Conservation (phyloP, 805 yeast genomes). For the Teunomyces funiuensis region DNA sequence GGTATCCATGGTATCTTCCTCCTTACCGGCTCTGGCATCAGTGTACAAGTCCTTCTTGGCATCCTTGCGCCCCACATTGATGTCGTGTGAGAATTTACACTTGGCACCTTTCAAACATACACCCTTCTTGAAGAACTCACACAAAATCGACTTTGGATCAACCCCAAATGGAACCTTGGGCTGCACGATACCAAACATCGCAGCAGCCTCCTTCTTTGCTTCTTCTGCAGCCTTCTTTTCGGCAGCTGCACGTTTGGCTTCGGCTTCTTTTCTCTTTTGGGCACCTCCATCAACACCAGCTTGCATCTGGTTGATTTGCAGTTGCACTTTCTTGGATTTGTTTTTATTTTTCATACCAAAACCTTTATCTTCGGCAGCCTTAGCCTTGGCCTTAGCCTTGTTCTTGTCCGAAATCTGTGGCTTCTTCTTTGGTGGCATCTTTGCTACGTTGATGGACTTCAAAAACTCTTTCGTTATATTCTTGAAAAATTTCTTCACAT, state of each 20-base stretch:
- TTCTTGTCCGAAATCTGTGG: conserved; percentile 54
- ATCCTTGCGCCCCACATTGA: conserved; percentile 80
- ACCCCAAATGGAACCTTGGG: conserved; percentile 96
- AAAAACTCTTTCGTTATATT: background rate
- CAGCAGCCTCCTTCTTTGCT: conserved; percentile 85
- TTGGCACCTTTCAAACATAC: conserved; percentile 83
- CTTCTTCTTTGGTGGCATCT: conserved; percentile 78
- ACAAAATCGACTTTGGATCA: conserved; percentile 91
- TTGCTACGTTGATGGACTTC: conserved; percentile 9
- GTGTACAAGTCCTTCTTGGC: conserved; percentile 90
- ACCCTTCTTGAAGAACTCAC: conserved; percentile 81
- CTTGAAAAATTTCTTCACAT: conserved; percentile 2
- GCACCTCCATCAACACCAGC: conserved; percentile 47
- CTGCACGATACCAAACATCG: conserved; percentile 65
- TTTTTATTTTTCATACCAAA: conserved; percentile 96
- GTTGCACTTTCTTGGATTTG: conserved; percentile 79
- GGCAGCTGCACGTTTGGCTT: conserved; percentile 61
- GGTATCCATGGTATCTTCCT: conserved; percentile 85
- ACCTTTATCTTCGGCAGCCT: conserved; percentile 78
- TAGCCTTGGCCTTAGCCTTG: conserved; percentile 63
- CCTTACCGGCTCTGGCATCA: conserved; percentile 75
- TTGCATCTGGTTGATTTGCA: conserved; percentile 48
- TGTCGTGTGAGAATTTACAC: conserved; percentile 93
- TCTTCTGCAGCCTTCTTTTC: conserved; percentile 90
- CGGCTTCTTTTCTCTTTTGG: conserved; percentile 73